Evolutionary conservation across 345 rosid genomes (phyloP), one percentile per base, ranked within the genome.

Genomic region (Aquilaria malaccensis): DNA sequence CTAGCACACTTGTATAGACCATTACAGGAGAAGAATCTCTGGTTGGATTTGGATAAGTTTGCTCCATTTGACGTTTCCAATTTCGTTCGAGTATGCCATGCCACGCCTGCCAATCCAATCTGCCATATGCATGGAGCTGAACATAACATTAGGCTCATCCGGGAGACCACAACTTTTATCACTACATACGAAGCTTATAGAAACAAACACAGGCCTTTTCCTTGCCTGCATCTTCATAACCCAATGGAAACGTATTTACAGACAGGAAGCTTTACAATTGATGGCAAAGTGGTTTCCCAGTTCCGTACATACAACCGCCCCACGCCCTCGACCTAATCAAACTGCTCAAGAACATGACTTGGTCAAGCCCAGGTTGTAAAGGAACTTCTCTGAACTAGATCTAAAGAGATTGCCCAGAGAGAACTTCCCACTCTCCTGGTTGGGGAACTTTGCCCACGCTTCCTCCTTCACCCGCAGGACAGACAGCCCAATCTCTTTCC

Each of bases 371-470:
- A 88, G 67, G 68, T 88, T 81, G 67, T 77, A 85, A 9, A 88
- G 87, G 70, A 88, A 70, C 72, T 81, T 85, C 83, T 88, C 96
- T 2, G 96, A 88, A 64, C 89, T 70, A 10, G 86, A 70, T 45
- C 83, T 77, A 62, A 88, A 88, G 52, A 88, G 72, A 68, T 76
- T 74, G 7, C 96, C 85, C 69, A 88, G 66, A 6, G 96, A 88
- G 79, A 83, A 88, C 56, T 51, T 72, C 37, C 79, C 75, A 3
- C 74, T 71, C 60, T 81, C 92, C 33, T 65, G 72, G 0, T 80
- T 52, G 4, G 79, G 79, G 30, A 85, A 73, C 53, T 70, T 76
- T 22, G 70, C 62, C 7, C 43, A 55, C 72, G 56, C 13, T 70
- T 81, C 85, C 1, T 85, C 95, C 59, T 77, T 84, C 72, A 86